Percentiles rank a stretch among this genome's conserved stretches.
Conservation (phyloP, 495 filamentous ascomycete genomes). For the Penicillium diatomitis region DNA sequence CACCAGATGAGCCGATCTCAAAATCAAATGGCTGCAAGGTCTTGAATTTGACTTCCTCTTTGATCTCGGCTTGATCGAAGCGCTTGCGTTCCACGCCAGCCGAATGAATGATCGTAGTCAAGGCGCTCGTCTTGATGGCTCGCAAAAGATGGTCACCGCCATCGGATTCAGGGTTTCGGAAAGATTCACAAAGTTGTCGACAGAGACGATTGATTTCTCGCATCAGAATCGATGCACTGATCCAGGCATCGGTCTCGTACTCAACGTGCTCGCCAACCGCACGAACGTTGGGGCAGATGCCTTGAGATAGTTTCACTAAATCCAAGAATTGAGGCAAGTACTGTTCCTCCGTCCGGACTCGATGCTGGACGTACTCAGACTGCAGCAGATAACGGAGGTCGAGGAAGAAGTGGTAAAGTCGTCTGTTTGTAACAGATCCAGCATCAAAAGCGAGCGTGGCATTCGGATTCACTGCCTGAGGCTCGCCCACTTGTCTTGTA, state of each 20-base stretch:
- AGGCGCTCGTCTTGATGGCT: constrained; percentile 69
- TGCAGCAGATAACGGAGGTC: constrained; percentile 85
- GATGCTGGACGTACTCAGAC: constrained; percentile 76
- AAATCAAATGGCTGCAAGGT: constrained; percentile 69
- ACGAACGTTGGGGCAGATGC: constrained; percentile 87
- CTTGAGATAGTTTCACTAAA: constrained; percentile 88
- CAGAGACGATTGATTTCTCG: constrained; percentile 89
- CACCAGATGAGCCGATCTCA: constrained; percentile 43
- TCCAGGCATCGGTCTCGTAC: constrained; percentile 97
- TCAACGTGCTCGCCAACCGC: constrained; percentile 94
- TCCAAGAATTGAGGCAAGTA: constrained; percentile 94
- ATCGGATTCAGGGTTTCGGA: constrained; percentile 53
- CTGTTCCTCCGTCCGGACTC: constrained; percentile 68
- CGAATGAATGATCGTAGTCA: constrained; percentile 73
- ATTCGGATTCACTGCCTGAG: constrained; percentile 71
- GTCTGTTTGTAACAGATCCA: constrained; percentile 84
- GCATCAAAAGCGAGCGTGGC: constrained; percentile 86
- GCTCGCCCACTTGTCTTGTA: constrained; percentile 88
- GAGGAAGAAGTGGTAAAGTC: constrained; percentile 94
- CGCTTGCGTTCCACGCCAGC: constrained; percentile 80
- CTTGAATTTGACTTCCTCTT: constrained; percentile 73
- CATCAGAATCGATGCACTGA: constrained; percentile 87
- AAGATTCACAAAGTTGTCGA: constrained; percentile 79
- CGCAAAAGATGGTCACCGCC: constrained; percentile 52
- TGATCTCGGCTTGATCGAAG: constrained; percentile 83